phyloP scores from a whole-genome alignment of 148 eudicot genomes.

The Hydrangea macrophylla region DNA sequence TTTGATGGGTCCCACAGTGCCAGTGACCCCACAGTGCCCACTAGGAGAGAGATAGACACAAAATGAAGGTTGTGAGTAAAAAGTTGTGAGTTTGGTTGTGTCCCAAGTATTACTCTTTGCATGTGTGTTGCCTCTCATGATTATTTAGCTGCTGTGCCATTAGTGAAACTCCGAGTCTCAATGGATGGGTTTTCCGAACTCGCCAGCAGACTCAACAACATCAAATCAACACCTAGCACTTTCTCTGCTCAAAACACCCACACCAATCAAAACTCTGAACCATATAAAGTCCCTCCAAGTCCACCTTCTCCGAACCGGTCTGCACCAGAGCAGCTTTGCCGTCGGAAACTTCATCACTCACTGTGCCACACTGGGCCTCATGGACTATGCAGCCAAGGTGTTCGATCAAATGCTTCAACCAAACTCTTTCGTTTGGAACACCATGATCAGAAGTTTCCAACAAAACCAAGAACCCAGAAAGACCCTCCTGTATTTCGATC shows the following conservation, averaged over 20 bases:
- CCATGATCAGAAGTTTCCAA: slow-evolving; percentile 22
- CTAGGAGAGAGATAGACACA: too few relatives aligned
- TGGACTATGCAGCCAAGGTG: slow-evolving; percentile 19
- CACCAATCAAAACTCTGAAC: slow-evolving; percentile 12
- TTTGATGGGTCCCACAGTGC: too few relatives aligned
- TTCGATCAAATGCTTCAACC: slow-evolving; percentile 25
- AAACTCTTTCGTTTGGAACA: slow-evolving; percentile 29
- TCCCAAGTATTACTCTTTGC: too few relatives aligned
- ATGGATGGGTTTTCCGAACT: slow-evolving; percentile 16
- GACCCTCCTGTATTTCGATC: slow-evolving; percentile 7
- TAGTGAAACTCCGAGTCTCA: background rate
- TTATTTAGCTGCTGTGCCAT: background rate
- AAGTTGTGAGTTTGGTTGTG: too few relatives aligned
- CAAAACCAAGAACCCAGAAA: slow-evolving; percentile 15
- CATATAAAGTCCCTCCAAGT: slow-evolving; percentile 22
- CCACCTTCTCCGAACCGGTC: slow-evolving; percentile 19
- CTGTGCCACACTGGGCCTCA: slow-evolving; percentile 15
- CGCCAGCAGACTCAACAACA: background rate
- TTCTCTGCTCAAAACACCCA: slow-evolving; percentile 16
- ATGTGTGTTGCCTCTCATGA: too few relatives aligned
- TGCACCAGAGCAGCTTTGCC: slow-evolving; percentile 22
- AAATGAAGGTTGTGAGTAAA: too few relatives aligned
- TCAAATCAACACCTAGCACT: slow-evolving; percentile 13
- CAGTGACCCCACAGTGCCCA: too few relatives aligned
- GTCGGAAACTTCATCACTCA: slow-evolving; percentile 19